Conservation (phyloP, 805 yeast species). For the Metschnikowia peoriensis region DNA sequence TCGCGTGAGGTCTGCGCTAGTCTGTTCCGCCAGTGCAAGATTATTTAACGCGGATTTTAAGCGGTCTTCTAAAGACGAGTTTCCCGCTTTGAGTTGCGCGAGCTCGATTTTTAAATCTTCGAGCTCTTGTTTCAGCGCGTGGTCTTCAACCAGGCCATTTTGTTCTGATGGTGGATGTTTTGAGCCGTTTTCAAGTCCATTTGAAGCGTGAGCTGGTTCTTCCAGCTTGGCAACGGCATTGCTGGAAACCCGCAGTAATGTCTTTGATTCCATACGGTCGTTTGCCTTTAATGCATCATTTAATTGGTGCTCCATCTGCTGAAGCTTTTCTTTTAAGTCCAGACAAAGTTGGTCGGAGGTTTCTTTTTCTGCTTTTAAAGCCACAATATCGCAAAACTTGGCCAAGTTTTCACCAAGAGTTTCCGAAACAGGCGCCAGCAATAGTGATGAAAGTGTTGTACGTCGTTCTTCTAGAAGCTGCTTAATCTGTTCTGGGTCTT, state of each 20-base stretch:
- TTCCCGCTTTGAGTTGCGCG: conserved; percentile 45
- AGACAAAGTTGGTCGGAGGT: conserved; percentile 10
- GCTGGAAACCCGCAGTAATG: conserved; percentile 48
- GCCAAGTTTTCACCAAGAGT: conserved; percentile 1
- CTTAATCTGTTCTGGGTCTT: conserved; percentile 1
- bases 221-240: conserved; percentile 17
- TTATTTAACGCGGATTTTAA: conserved; percentile 32
- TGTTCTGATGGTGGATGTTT: background rate
- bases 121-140: conserved; percentile 21
- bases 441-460: conserved; percentile 4
- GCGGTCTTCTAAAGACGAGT: conserved; percentile 41
- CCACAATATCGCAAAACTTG: conserved; percentile 9
- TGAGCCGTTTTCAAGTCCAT: conserved; percentile 3
- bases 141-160: background rate
- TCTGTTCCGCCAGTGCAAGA: conserved; percentile 28
- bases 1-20: conserved; percentile 32
- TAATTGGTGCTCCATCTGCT: conserved; percentile 36
- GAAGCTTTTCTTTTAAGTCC: conserved; percentile 26
- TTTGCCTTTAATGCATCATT: conserved; percentile 34
- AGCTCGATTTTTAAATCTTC: conserved; percentile 26
- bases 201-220: conserved; percentile 9
- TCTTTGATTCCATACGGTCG: conserved; percentile 47
- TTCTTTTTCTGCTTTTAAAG: conserved; percentile 21
- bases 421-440: background rate
- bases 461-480: conserved; percentile 12